phyloP scores from a whole-genome alignment of 2,329 filamentous ascomycete genomes.

The Fusarium brevicatenulatum region DNA sequence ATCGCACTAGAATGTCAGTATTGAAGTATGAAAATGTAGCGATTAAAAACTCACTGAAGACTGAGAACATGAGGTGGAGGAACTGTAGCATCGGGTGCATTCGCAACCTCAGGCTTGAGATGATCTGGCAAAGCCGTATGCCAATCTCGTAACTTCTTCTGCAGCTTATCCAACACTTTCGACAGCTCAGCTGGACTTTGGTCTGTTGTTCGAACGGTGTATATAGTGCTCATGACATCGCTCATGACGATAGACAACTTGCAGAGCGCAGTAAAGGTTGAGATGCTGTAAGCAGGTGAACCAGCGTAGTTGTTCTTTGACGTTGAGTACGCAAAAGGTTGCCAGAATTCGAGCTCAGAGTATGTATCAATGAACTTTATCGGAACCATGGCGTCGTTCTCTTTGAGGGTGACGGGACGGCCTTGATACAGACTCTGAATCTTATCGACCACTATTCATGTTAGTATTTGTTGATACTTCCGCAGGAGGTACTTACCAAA shows the following conservation, averaged over 20 bases:
- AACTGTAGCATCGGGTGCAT: conserved; percentile 1
- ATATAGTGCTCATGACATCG: conserved; percentile 56
- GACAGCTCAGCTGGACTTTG: conserved; percentile 50
- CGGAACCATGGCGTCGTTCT: conserved; percentile 58
- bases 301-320: conserved; percentile 34
- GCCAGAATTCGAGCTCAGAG: conserved; percentile 64
- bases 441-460: conserved; percentile 52
- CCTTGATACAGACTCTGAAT: conserved; percentile 66
- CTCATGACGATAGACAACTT: conserved; percentile 48
- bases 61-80: conserved; percentile 59
- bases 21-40: too few species aligned
- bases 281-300: conserved; percentile 38
- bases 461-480: not conserved
- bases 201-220: conserved; percentile 54
- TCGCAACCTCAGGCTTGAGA: conserved; percentile 51
- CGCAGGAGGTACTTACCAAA: not conserved
- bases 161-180: conserved; percentile 50
- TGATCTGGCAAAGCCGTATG: conserved; percentile 53
- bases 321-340: conserved; percentile 50
- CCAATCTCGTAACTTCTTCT: conserved; percentile 57
- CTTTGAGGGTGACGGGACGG: conserved; percentile 58
- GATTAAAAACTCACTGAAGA: conserved; percentile 42
- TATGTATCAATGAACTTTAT: conserved; percentile 60
- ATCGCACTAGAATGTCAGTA: conserved; percentile 49
- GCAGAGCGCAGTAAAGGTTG: conserved; percentile 41